phyloP scores from a whole-genome alignment of 2,329 filamentous ascomycete genomes.

The Pseudogymnoascus sp. region DNA sequence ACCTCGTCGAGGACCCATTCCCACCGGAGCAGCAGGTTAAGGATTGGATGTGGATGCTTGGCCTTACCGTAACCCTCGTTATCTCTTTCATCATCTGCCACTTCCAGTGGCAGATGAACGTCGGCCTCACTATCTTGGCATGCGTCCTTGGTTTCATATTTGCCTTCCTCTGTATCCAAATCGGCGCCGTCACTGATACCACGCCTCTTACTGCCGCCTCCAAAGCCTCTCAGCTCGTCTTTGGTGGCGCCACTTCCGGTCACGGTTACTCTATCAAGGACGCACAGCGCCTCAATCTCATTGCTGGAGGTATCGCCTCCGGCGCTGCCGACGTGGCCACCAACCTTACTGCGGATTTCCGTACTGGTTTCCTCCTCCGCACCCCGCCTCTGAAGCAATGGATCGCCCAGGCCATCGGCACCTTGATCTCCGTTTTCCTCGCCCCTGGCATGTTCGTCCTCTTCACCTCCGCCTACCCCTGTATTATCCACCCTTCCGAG shows the following conservation, averaged over 20 bases:
- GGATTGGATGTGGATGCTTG: constrained; percentile 43
- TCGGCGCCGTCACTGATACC: constrained; percentile 50
- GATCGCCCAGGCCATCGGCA: constrained; percentile 54
- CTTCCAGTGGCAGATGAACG: constrained; percentile 46
- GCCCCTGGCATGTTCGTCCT: constrained; percentile 60
- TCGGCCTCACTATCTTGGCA: constrained; percentile 47
- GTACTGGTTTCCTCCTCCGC: constrained; percentile 57
- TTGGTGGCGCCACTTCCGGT: constrained; percentile 53
- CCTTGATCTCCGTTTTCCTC: constrained; percentile 55
- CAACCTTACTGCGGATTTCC: constrained; percentile 53
- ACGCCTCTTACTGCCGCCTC: constrained; percentile 57
- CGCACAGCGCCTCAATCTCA: constrained; percentile 56
- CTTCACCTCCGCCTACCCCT: constrained; percentile 60
- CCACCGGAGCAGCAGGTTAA: constrained; percentile 38
- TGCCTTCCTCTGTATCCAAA: constrained; percentile 52
- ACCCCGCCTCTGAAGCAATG: constrained; percentile 59
- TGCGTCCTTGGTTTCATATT: constrained; percentile 51
- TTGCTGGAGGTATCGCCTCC: constrained; percentile 50
- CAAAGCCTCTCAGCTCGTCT: constrained; percentile 61
- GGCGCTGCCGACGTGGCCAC: constrained; percentile 46
- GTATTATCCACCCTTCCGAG: constrained; percentile 44
- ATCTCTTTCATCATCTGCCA: constrained; percentile 42
- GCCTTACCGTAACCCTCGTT: constrained; percentile 40
- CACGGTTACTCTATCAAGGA: constrained; percentile 39
- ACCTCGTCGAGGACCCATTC: constrained; percentile 43